Evolutionary conservation across 345 rosid species (phyloP).

Genomic region (Citrus australasica): DNA sequence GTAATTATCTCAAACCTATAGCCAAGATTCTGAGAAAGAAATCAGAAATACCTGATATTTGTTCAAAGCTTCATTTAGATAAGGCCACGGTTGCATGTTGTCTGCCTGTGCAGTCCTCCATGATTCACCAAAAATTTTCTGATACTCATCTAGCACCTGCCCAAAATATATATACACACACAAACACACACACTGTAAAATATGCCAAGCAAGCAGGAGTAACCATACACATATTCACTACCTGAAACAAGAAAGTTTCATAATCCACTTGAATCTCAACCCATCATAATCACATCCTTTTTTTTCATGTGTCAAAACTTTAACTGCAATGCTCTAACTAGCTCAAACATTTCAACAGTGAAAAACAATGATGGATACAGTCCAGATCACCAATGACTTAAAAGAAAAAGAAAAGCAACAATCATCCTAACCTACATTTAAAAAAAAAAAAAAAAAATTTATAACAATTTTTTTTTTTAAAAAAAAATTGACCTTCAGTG

Average conservation of each 20-base stretch:
- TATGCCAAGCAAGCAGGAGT: background rate
- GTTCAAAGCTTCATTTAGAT: slow-evolving; percentile 65
- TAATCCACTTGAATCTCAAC: background rate
- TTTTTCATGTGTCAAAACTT: background rate
- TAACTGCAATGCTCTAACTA: background rate
- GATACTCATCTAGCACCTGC: slow-evolving; percentile 91
- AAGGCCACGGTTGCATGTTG: slow-evolving; percentile 73
- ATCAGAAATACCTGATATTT: slow-evolving; percentile 68
- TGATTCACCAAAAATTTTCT: slow-evolving; percentile 83
- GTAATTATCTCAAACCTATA: background rate
- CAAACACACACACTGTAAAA: background rate
- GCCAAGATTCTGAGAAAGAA: slow-evolving; percentile 6
- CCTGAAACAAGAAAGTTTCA: background rate
- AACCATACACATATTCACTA: background rate
- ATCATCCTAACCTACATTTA: background rate
- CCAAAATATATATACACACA: background rate
- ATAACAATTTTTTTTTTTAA: too few relatives aligned
- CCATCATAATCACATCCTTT: background rate
- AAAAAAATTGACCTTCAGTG: background rate
- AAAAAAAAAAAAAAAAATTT: too few relatives aligned
- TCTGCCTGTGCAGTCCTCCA: slow-evolving; percentile 73
- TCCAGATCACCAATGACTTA: background rate
- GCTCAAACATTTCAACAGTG: background rate
- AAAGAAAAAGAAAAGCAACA: background rate
- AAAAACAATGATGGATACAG: background rate